These are phyloP conservation scores for Xanthoconium purpureum DNA, from an alignment of 768 basidiomycete species.

Conservation along the genomic window DNA sequence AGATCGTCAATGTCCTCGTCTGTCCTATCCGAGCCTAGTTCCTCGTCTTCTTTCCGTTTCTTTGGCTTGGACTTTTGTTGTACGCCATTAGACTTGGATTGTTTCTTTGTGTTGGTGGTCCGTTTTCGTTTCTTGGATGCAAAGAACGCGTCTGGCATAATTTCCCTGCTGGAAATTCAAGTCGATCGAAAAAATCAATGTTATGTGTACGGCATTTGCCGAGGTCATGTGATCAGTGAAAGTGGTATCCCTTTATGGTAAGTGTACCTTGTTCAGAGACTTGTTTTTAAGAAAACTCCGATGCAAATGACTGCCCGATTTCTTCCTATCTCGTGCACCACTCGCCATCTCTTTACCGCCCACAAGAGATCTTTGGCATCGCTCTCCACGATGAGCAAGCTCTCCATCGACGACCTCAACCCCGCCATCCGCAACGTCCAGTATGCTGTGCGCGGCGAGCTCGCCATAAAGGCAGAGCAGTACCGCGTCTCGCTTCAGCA, in stretches of 20 bases:
- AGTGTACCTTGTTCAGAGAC: not conserved
- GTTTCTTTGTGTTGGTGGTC: slow-evolving; percentile 28
- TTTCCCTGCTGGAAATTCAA: not conserved
- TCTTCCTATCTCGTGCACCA: not conserved
- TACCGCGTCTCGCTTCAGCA: slow-evolving; percentile 69
- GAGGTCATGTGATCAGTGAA: slow-evolving; percentile 16
- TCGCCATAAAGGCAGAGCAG: slow-evolving; percentile 90
- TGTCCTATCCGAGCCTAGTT: slow-evolving; percentile 61
- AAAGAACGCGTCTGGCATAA: slow-evolving; percentile 87
- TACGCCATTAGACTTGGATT: slow-evolving; percentile 25
- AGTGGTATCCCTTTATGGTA: slow-evolving; percentile 3
- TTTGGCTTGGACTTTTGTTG: slow-evolving; percentile 20
- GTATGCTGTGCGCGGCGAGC: slow-evolving; percentile 96
- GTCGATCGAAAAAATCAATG: slow-evolving; percentile 22
- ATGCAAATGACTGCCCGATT: slow-evolving; percentile 7
- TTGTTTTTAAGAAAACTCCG: not conserved
- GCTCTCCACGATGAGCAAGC: slow-evolving; percentile 44
- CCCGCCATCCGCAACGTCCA: slow-evolving; percentile 82
- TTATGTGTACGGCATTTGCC: slow-evolving; percentile 10
- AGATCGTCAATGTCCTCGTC: slow-evolving; percentile 69
- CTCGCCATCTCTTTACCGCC: not conserved
- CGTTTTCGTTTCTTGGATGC: slow-evolving; percentile 65
- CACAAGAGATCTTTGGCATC: slow-evolving; percentile 1
- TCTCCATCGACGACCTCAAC: slow-evolving; percentile 75
- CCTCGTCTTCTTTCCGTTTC: slow-evolving; percentile 48